Conservation (phyloP, 257 asterid species). For the Apocynum venetum region DNA sequence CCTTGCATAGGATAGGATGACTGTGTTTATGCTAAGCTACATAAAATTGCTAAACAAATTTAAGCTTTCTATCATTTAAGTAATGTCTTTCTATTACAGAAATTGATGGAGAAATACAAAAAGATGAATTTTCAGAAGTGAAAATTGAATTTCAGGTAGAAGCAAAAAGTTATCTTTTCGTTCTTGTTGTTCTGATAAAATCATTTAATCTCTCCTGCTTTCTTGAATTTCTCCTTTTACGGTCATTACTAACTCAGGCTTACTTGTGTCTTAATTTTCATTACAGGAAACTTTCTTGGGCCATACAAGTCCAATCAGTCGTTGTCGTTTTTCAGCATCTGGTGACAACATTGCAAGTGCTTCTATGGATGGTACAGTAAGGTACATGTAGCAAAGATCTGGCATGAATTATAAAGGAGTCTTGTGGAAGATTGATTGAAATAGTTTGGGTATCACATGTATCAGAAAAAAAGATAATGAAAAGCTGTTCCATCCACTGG, state of each 20-base stretch:
- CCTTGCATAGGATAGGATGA: background rate
- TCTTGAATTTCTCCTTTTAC: background rate
- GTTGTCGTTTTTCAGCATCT: slow-evolving; percentile 91
- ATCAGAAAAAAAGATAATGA: background rate
- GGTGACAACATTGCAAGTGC: slow-evolving; percentile 98
- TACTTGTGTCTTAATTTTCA: slow-evolving; percentile 3
- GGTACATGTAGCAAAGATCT: slow-evolving; percentile 30
- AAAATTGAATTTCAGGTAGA: slow-evolving; percentile 70
- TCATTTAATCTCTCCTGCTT: background rate
- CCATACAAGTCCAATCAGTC: slow-evolving; percentile 93
- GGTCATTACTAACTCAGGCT: background rate
- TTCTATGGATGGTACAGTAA: slow-evolving; percentile 93
- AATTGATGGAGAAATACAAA: slow-evolving; percentile 32
- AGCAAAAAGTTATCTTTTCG: background rate
- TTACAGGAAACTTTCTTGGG: slow-evolving; percentile 89
- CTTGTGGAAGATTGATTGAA: background rate
- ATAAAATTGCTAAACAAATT: background rate
- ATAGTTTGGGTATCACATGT: background rate
- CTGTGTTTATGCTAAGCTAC: background rate
- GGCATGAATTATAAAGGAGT: background rate
- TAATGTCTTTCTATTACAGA: slow-evolving; percentile 37
- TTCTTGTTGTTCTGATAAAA: background rate
- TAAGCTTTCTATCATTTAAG: background rate
- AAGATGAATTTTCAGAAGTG: slow-evolving; percentile 83
- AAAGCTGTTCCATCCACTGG: background rate